A percentile compares a stretch with the other conserved stretches of the same genome.
These are phyloP conservation scores for Mortierella sp. DNA, from an alignment of 371 early-diverging fungal genomes.

Conservation along the genomic window DNA sequence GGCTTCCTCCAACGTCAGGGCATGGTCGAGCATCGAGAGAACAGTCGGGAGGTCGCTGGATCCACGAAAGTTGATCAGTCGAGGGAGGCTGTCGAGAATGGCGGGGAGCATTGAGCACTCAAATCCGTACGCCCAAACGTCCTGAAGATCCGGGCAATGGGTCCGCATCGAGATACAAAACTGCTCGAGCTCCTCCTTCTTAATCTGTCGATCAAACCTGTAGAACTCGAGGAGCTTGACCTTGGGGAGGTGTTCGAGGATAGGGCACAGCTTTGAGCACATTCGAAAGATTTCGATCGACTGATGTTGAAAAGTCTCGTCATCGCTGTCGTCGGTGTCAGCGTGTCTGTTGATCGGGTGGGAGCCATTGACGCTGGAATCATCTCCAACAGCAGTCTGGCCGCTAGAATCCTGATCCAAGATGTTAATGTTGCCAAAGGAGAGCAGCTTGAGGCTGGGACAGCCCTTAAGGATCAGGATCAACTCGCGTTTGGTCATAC, in stretches of 20 bases:
- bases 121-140: conserved; percentile 32
- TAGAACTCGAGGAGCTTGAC: conserved; percentile 34
- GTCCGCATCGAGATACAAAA: conserved; percentile 30
- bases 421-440: conserved; percentile 13
- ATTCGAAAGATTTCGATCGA: conserved; percentile 28
- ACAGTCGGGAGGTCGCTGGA: conserved; percentile 29
- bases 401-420: not conserved
- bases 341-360: not conserved
- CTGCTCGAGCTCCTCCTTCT: not conserved
- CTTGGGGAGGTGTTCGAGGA: conserved; percentile 37
- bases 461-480: conserved; percentile 31
- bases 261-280: conserved; percentile 24
- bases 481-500: conserved; percentile 15
- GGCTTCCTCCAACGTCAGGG: conserved; percentile 30
- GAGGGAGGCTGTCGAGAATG: conserved; percentile 14
- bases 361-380: not conserved
- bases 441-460: conserved; percentile 23
- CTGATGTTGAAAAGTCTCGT: conserved; percentile 23
- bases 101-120: conserved; percentile 48
- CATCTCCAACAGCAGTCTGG: not conserved
- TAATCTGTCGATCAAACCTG: conserved; percentile 29
- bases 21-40: conserved; percentile 22
- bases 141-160: conserved; percentile 22
- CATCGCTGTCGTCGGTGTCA: not conserved
- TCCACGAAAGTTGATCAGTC: conserved; percentile 21